Percentiles rank a stretch among this genome's conserved stretches.
Conservation (phyloP, 805 yeast genomes). For the Pichia phayaonensis region DNA sequence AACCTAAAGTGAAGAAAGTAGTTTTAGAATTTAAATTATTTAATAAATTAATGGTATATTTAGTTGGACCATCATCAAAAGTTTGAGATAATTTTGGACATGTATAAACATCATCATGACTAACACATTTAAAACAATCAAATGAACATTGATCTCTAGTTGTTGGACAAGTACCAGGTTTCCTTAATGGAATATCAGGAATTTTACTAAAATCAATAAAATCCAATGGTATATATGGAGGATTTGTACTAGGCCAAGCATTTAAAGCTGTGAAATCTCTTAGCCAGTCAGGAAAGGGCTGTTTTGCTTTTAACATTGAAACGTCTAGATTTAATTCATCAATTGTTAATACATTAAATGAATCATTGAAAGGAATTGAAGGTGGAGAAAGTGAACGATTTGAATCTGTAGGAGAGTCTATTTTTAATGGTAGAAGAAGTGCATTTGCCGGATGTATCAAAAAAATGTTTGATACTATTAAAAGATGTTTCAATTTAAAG, state of each 20-base stretch:
- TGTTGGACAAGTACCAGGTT: slow-evolving; percentile 51
- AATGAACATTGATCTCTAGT: slow-evolving; percentile 63
- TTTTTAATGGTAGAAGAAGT: neutral
- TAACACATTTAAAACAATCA: slow-evolving; percentile 76
- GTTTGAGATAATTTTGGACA: slow-evolving; percentile 77
- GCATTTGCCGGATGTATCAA: neutral
- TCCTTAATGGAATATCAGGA: slow-evolving; percentile 42
- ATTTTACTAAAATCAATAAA: slow-evolving; percentile 52
- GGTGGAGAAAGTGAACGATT: neutral
- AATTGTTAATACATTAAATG: neutral
- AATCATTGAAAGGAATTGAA: neutral
- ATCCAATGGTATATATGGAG: slow-evolving; percentile 81
- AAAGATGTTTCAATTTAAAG: neutral
- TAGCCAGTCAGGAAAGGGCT: slow-evolving; percentile 70
- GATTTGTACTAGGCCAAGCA: slow-evolving; percentile 81
- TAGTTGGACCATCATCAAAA: slow-evolving; percentile 93
- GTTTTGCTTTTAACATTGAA: neutral
- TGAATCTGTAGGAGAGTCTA: neutral
- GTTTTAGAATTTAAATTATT: slow-evolving; percentile 44
- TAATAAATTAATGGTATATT: slow-evolving; percentile 55
- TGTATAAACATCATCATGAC: slow-evolving; percentile 66
- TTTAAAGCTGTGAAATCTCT: slow-evolving; percentile 60
- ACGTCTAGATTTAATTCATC: neutral
- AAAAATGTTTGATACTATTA: neutral
- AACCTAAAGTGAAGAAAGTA: slow-evolving; percentile 83